Conservation (phyloP, 139 green algal species). For the Picochlorum sp. region DNA sequence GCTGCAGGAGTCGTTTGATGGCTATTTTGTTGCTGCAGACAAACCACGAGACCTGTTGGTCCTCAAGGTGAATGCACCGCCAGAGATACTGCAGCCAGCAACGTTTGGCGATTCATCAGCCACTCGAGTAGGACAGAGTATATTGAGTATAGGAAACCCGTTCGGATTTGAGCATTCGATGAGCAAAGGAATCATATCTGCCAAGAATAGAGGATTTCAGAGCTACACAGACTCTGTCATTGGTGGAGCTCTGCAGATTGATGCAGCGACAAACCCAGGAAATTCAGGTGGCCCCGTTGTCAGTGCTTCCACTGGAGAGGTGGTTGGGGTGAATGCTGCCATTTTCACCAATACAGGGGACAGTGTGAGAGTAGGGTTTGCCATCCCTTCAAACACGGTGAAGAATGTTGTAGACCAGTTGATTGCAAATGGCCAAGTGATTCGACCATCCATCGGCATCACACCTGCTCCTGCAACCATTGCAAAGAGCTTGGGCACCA, state of each 20-base stretch:
- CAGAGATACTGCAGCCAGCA: slow-evolving; percentile 36
- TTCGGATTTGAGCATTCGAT: slow-evolving; percentile 59
- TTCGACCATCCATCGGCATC: slow-evolving; percentile 1
- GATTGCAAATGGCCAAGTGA: slow-evolving; percentile 37
- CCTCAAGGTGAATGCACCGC: slow-evolving; percentile 35
- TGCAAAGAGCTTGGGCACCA: slow-evolving; percentile 39
- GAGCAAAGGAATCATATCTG: slow-evolving; percentile 46
- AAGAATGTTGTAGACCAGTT: slow-evolving; percentile 70
- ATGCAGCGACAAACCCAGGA: slow-evolving; percentile 53
- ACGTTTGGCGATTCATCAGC: slow-evolving; percentile 34
- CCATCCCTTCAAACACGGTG: slow-evolving; percentile 68
- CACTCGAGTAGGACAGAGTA: slow-evolving; percentile 62
- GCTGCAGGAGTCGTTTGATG: slow-evolving; percentile 50
- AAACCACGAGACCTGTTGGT: slow-evolving; percentile 57
- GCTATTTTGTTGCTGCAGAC: slow-evolving; percentile 53
- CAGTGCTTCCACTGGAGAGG: slow-evolving; percentile 33
- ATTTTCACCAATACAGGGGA: slow-evolving; percentile 76
- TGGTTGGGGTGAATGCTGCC: slow-evolving; percentile 53
- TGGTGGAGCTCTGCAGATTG: slow-evolving; percentile 73
- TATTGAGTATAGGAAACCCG: slow-evolving; percentile 55
- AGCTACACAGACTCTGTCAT: slow-evolving; percentile 38
- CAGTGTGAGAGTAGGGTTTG: slow-evolving; percentile 69
- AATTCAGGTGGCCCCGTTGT: slow-evolving; percentile 65
- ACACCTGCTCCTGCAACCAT: slow-evolving; percentile 36
- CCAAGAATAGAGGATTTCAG: slow-evolving; percentile 50